Conservation (phyloP, 2,329 filamentous ascomycete species). For the Purpureocillium takamizusanense region DNA sequence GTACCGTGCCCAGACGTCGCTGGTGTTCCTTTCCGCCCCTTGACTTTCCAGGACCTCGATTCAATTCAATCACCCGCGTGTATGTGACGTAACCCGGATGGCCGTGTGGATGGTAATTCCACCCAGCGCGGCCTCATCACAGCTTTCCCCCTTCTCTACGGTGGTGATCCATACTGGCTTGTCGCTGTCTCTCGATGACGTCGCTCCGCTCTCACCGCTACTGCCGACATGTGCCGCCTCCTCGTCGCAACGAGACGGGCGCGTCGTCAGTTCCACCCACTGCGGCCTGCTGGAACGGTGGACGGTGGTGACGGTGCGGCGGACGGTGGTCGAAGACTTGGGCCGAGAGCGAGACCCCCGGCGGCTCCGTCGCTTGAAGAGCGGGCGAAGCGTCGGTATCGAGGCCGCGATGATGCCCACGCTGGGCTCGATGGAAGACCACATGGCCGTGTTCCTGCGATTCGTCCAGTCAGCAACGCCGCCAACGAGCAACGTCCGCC, state of each 20-base stretch:
- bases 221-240: not conserved
- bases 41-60: slow-evolving; percentile 10
- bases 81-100: slow-evolving; percentile 2
- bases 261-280: slow-evolving; percentile 2
- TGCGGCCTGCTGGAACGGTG: not conserved
- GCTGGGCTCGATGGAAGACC: slow-evolving; percentile 5
- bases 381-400: slow-evolving; percentile 5
- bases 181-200: not conserved
- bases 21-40: slow-evolving; percentile 3
- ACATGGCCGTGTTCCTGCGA: slow-evolving; percentile 3
- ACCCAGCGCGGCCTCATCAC: not conserved
- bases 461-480: not conserved
- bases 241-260: not conserved
- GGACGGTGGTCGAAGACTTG: not conserved
- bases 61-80: not conserved
- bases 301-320: too few species aligned
- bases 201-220: not conserved
- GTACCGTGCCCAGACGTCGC: too few species aligned
- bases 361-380: slow-evolving; percentile 1
- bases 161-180: not conserved
- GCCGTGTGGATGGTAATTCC: slow-evolving; percentile 2
- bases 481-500: not conserved
- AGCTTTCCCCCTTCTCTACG: not conserved
- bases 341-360: not conserved
- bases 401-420: slow-evolving; percentile 5